Evolutionary conservation across 78 protist genomes (phyloP), one percentile per base, ranked within the genome.

Genomic region (Trichosphaerium sp.): DNA sequence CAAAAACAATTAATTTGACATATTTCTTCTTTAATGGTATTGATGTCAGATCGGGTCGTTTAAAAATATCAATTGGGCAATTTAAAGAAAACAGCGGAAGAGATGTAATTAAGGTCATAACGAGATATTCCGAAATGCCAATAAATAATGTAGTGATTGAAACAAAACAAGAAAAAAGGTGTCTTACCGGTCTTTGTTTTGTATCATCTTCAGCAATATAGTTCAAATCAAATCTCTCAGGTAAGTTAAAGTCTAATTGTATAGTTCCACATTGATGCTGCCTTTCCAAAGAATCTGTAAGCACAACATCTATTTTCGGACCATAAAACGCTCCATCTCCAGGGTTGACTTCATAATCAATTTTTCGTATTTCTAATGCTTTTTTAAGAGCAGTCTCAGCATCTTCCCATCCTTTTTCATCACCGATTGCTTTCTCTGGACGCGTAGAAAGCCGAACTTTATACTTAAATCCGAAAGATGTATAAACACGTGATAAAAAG

Each of bases 241-340:
- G 98, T 21, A 94, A 81, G 57, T 94, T 90, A 84, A 95, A 96
- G 83, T 96, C 99, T 34, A 93, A 87, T 65, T 96, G 99, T 59
- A 94, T 83, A 62, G 99, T 97, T 23, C 97, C 99, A 54, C 97
- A 88, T 76, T 97, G 99, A 79, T 80, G 89, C 31, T n/a, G 1
- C 5, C 98, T 63, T 32, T 73, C 48, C 35, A 91, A 54, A n/a
- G 94, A 87, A 71, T 96, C 99, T 0, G 21, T 4, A 44, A 94
- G 67, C 7, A 69, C 70, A 68, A 96, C 80, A 85, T 94, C 98
- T 40, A 97, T 97, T 88, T 94, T 94, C 38, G 98, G 98, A n/a
- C 99, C 98, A 59, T 97, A 95, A 84, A 96, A 96, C 47, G 99
- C 99, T 37, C 99, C 99, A 65, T 89, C 98, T 25, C 96, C 93